Percentiles rank a stretch among this genome's conserved stretches.
Conservation (phyloP, 768 basidiomycete genomes). For the Leucocoprinus leucothites region DNA sequence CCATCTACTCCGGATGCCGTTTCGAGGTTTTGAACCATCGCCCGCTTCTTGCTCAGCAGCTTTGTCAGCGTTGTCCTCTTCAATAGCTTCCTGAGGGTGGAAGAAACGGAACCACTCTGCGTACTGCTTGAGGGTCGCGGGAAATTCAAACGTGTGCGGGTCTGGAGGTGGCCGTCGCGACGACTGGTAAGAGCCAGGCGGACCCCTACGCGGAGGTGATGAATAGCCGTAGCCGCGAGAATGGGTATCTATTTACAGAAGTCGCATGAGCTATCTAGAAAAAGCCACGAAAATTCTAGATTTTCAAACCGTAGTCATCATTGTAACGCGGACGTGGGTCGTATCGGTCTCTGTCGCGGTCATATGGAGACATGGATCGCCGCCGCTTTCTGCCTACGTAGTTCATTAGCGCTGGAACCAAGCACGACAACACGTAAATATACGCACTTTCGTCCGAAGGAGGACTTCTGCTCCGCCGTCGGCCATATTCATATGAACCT, state of each 20-base stretch:
- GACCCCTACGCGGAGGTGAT: conserved; percentile 61
- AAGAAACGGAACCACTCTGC: conserved; percentile 85
- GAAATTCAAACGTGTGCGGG: conserved; percentile 79
- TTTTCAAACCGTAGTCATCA: conserved; percentile 73
- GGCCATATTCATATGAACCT: conserved; percentile 59
- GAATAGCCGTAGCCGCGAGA: conserved; percentile 64
- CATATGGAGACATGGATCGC: conserved; percentile 77
- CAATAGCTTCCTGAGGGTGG: conserved; percentile 70
- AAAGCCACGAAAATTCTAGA: conserved; percentile 3
- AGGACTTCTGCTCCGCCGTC: conserved; percentile 79
- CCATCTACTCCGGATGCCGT: conserved; percentile 81
- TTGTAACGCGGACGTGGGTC: conserved; percentile 80
- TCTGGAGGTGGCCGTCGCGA: conserved; percentile 68
- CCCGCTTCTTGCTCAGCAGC: conserved; percentile 81
- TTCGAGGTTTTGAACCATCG: conserved; percentile 78
- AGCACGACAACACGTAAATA: neutral
- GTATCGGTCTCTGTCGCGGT: conserved; percentile 79
- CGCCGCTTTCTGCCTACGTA: conserved; percentile 72
- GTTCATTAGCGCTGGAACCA: conserved; percentile 13
- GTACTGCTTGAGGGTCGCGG: conserved; percentile 78
- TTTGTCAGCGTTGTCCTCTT: conserved; percentile 83
- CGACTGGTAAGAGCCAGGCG: conserved; percentile 38
- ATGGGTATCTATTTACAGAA: conserved; percentile 50
- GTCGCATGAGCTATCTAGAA: conserved; percentile 12
- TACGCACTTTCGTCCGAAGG: conserved; percentile 61